Conservation (phyloP, 2,329 filamentous ascomycete genomes). For the Paecilomyces sp. region DNA sequence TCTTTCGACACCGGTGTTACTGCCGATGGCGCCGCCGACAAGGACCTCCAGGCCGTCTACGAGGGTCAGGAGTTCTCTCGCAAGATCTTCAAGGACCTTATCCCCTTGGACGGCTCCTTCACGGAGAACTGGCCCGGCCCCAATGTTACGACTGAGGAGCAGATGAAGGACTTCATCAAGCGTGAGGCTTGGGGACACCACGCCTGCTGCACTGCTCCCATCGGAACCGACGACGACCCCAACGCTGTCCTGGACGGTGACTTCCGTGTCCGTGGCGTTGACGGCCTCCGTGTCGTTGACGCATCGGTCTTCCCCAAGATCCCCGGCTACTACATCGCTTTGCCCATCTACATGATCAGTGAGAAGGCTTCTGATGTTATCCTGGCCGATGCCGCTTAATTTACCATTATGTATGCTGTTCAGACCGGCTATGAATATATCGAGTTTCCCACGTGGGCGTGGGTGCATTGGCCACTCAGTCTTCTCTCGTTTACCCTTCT, state of each 20-base stretch:
- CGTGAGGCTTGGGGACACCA: conserved; percentile 53
- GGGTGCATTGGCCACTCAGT: not conserved
- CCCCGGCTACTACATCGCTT: conserved; percentile 47
- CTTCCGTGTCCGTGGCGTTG: conserved; percentile 51
- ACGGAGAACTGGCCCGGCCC: conserved; percentile 37
- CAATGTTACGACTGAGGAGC: conserved; percentile 34
- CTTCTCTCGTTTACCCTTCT: not conserved
- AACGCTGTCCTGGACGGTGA: conserved; percentile 50
- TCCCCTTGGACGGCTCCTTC: conserved; percentile 38
- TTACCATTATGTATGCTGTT: not conserved
- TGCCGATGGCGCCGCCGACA: conserved; percentile 34
- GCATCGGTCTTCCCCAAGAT: conserved; percentile 52
- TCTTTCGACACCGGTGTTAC: conserved; percentile 42
- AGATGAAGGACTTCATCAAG: conserved; percentile 42
- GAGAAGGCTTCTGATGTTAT: conserved; percentile 59
- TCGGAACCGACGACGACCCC: conserved; percentile 47
- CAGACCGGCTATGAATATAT: not conserved
- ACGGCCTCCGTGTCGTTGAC: conserved; percentile 55
- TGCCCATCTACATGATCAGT: conserved; percentile 49
- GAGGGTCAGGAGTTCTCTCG: conserved; percentile 51
- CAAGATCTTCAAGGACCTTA: conserved; percentile 33
- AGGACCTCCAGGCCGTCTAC: conserved; percentile 46
- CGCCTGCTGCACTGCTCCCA: conserved; percentile 48
- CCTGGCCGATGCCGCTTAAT: conserved; percentile 11
- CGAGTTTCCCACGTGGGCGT: not conserved